These are phyloP conservation scores for Puccinia brachypodii DNA, from an alignment of 1,284 basidiomycete species.

Conservation along the genomic window DNA sequence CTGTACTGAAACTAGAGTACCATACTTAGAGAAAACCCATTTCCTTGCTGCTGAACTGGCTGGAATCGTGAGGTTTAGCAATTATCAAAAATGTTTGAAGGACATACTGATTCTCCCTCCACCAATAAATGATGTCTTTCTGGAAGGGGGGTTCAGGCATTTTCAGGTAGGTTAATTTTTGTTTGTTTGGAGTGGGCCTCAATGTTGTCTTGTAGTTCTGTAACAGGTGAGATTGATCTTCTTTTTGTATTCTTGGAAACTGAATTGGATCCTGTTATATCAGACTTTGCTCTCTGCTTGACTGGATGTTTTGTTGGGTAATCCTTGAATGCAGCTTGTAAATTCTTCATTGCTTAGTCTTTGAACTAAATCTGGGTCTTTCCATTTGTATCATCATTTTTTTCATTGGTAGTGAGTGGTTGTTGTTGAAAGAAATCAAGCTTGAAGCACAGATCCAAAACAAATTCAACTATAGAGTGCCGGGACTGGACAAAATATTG, in stretches of 20 bases:
- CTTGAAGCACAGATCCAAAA: constrained; percentile 5
- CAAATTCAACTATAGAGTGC: background rate
- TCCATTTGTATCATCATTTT: background rate
- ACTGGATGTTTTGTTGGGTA: background rate
- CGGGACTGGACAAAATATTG: background rate
- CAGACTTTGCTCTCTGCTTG: background rate
- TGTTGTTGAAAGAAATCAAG: background rate
- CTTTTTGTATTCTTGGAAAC: background rate
- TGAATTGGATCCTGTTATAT: background rate
- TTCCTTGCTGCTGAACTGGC: background rate
- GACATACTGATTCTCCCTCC: background rate
- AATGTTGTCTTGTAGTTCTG: background rate
- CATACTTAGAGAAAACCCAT: background rate
- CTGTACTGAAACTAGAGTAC: background rate
- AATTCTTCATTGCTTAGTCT: background rate
- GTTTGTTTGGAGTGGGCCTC: background rate
- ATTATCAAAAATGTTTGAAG: background rate
- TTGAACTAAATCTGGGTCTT: background rate
- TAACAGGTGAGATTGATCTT: background rate
- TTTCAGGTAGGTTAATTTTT: background rate
- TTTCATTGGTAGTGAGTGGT: background rate
- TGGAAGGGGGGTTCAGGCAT: background rate
- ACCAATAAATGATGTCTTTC: background rate
- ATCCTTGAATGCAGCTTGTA: background rate
- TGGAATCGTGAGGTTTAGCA: background rate